Conservation (phyloP, 768 basidiomycete genomes). For the Termitomyces bulborhizus region DNA sequence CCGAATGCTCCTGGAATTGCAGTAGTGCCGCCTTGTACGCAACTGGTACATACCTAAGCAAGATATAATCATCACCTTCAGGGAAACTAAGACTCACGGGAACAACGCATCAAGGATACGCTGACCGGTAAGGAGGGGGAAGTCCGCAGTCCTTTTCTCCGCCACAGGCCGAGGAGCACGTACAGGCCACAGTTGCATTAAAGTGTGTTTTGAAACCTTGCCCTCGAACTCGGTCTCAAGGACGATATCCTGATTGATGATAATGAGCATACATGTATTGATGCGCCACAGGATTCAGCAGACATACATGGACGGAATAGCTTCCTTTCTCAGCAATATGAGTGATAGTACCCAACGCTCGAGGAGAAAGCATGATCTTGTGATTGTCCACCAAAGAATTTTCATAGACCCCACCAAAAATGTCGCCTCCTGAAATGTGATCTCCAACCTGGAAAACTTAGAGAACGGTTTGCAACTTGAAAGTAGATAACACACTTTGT, state of each 20-base stretch:
- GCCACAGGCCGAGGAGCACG: conserved; percentile 93
- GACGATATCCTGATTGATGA: conserved; percentile 68
- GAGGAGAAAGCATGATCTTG: conserved; percentile 94
- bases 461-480: conserved; percentile 1
- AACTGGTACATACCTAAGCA: conserved; percentile 37
- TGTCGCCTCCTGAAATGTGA: conserved; percentile 95
- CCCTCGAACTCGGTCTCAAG: conserved; percentile 98
- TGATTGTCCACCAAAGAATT: conserved; percentile 96
- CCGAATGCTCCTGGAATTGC: conserved; percentile 99
- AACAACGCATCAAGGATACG: conserved; percentile 95
- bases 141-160: conserved; percentile 92
- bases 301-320: conserved; percentile 80
- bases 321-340: conserved; percentile 91
- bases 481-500: conserved; percentile 46
- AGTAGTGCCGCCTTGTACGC: conserved; percentile 93
- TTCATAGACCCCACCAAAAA: conserved; percentile 93
- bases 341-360: conserved; percentile 92
- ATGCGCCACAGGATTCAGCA: neutral
- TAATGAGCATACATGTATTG: neutral
- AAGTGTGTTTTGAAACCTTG: conserved; percentile 84
- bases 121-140: conserved; percentile 92
- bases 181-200: conserved; percentile 99
- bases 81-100: conserved; percentile 51
- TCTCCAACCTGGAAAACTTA: conserved; percentile 68
- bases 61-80: neutral